A percentile compares a stretch with the other conserved stretches of the same genome.
phyloP scores from a whole-genome alignment of 345 rosid genomes.

The Populus davidiana region DNA sequence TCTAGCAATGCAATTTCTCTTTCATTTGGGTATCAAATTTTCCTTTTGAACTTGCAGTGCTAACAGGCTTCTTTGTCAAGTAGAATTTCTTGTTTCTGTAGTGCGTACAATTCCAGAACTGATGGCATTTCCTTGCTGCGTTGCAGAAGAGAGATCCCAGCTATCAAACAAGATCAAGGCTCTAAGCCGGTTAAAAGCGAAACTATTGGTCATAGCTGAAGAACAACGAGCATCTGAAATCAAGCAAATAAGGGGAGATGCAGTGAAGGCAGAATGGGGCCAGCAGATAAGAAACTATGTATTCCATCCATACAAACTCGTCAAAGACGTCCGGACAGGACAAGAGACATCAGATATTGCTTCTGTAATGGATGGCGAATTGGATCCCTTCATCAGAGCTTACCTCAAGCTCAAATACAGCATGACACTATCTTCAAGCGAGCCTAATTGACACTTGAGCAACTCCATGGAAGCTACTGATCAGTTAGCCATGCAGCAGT shows the following conservation, averaged over 20 bases:
- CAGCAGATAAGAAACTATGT: slow-evolving; percentile 92
- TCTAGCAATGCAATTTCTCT: too few species aligned
- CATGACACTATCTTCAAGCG: slow-evolving; percentile 33
- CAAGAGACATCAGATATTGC: slow-evolving; percentile 73
- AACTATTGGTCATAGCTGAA: slow-evolving; percentile 78
- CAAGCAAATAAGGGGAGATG: slow-evolving; percentile 92
- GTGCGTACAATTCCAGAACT: not conserved
- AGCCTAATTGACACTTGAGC: not conserved
- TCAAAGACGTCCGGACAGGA: slow-evolving; percentile 80
- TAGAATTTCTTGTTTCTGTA: not conserved
- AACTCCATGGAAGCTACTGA: too few species aligned
- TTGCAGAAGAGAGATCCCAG: slow-evolving; percentile 90
- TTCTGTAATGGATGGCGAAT: slow-evolving; percentile 95
- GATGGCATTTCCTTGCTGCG: not conserved
- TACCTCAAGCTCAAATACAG: slow-evolving; percentile 79
- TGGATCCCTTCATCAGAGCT: slow-evolving; percentile 83
- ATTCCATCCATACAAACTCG: slow-evolving; percentile 95
- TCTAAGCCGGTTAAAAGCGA: slow-evolving; percentile 73
- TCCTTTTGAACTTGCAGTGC: not conserved
- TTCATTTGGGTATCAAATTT: not conserved
- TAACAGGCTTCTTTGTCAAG: not conserved
- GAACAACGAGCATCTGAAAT: slow-evolving; percentile 91
- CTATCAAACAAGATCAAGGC: slow-evolving; percentile 84
- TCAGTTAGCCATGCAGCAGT: too few species aligned
- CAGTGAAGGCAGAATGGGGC: slow-evolving; percentile 97